These are phyloP conservation scores for Ammopiptanthus mongolicus DNA, from an alignment of 306 rosid genomes.

Conservation along the genomic window DNA sequence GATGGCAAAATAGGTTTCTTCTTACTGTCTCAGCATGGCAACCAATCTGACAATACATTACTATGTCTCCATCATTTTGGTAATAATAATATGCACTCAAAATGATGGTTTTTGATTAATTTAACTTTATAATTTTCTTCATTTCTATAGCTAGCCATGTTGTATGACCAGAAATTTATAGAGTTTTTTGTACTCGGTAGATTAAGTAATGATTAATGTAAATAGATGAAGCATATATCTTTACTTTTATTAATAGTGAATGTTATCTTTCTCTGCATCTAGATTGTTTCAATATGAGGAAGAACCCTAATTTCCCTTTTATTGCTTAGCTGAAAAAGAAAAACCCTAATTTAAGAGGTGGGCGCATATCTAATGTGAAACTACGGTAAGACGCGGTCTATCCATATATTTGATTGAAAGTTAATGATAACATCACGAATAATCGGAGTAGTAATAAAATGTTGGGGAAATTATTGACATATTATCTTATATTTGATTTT, in stretches of 20 bases:
- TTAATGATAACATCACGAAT: background rate
- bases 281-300: background rate
- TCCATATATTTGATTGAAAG: too few species aligned
- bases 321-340: background rate
- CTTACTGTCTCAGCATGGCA: conserved; percentile 64
- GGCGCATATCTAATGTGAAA: background rate
- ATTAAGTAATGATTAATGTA: background rate
- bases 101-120: background rate
- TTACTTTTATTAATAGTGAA: background rate
- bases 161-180: conserved; percentile 3
- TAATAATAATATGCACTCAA: background rate
- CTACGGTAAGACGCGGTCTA: background rate
- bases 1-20: conserved; percentile 69
- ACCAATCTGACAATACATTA: conserved; percentile 8
- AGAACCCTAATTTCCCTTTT: conserved; percentile 3
- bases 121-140: background rate
- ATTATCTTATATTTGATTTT: too few species aligned
- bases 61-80: conserved; percentile 23
- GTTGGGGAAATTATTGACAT: too few species aligned
- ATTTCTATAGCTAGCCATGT: background rate
- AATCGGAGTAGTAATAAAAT: background rate
- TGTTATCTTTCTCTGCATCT: background rate
- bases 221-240: conserved; percentile 22
- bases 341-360: background rate
- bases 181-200: background rate